phyloP scores from a whole-genome alignment of 2,329 filamentous ascomycete species.

The Tolypocladium nubicola region DNA sequence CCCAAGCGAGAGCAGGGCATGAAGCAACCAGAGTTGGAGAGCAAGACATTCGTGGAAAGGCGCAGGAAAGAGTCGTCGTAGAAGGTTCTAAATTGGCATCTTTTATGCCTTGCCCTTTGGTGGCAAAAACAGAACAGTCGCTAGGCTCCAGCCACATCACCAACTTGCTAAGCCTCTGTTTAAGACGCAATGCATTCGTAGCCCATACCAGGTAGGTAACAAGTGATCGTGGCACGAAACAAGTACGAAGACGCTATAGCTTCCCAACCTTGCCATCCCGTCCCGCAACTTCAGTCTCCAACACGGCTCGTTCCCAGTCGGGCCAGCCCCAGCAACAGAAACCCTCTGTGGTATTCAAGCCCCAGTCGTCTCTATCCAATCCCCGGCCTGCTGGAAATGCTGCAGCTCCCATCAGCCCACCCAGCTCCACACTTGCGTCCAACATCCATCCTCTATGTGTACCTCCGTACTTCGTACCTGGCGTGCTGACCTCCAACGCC shows the following conservation, averaged over 20 bases:
- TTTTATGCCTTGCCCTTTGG: no score
- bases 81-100: no score
- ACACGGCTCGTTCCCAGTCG: no score
- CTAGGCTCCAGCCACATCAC: neutral
- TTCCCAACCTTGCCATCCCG: neutral
- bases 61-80: no score
- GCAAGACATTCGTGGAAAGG: no score
- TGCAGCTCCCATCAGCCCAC: neutral
- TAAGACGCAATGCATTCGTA: neutral
- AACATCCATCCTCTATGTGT: no score
- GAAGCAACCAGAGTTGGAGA: no score
- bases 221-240: neutral
- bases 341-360: neutral
- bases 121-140: no score
- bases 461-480: neutral
- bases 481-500: neutral
- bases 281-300: neutral
- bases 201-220: no score
- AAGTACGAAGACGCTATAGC: neutral
- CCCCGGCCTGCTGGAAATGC: neutral
- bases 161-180: neutral
- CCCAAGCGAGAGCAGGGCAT: no score
- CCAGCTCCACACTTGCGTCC: neutral
- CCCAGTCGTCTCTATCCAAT: neutral
- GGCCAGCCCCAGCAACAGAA: no score